A percentile compares a stretch with the other conserved stretches of the same genome.
phyloP scores from a whole-genome alignment of 768 basidiomycete genomes.

The Collybiopsis luxurians region DNA sequence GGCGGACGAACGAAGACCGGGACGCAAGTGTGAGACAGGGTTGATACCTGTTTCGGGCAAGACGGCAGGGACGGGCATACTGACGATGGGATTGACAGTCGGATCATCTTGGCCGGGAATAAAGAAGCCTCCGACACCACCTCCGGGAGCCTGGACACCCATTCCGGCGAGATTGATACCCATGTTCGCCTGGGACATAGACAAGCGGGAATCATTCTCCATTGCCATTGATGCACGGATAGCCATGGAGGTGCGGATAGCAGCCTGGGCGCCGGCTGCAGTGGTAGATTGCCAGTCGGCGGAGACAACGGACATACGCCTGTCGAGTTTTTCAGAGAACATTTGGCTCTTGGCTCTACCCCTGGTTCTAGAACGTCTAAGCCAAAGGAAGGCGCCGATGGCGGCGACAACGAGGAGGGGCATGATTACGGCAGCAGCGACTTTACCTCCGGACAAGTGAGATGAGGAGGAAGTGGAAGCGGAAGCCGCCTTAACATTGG shows the following conservation, averaged over 20 bases:
- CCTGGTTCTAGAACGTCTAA: constrained; percentile 51
- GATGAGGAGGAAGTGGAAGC: constrained; percentile 30
- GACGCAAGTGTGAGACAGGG: constrained; percentile 41
- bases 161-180: constrained; percentile 35
- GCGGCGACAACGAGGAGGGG: constrained; percentile 57
- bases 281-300: constrained; percentile 76
- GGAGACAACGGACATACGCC: constrained; percentile 81
- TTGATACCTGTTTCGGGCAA: neutral
- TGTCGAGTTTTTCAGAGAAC: constrained; percentile 69
- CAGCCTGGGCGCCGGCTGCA: constrained; percentile 66
- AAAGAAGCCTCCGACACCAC: constrained; percentile 10
- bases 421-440: constrained; percentile 64
- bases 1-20: constrained; percentile 50
- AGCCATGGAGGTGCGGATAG: constrained; percentile 69
- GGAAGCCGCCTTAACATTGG: constrained; percentile 35
- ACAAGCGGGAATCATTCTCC: constrained; percentile 35
- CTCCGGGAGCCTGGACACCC: constrained; percentile 29
- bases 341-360: constrained; percentile 50
- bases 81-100: neutral
- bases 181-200: constrained; percentile 15
- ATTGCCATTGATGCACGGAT: constrained; percentile 39
- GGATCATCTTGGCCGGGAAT: constrained; percentile 1
- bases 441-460: constrained; percentile 45
- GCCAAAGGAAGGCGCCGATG: constrained; percentile 41
- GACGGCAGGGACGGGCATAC: neutral